These are phyloP conservation scores for Cyphellophora attinorum DNA, from an alignment of 2,329 filamentous ascomycete genomes.

Conservation along the genomic window DNA sequence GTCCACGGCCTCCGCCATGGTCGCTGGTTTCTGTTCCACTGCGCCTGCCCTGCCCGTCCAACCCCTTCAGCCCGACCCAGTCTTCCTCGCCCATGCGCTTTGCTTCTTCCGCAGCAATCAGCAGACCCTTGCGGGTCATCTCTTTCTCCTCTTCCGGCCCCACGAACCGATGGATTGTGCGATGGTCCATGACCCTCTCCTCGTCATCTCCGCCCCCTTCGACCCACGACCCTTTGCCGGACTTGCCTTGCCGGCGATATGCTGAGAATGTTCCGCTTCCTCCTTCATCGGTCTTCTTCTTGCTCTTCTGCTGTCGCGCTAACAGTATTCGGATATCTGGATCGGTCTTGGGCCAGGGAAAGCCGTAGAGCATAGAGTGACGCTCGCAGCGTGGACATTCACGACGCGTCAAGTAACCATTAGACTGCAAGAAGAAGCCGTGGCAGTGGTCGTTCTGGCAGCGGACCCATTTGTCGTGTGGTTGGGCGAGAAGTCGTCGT, in stretches of 20 bases:
- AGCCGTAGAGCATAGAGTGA: constrained; percentile 92
- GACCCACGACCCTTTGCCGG: constrained; percentile 19
- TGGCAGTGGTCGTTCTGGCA: constrained; percentile 65
- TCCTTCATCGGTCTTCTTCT: constrained; percentile 8
- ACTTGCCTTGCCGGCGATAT: constrained; percentile 16
- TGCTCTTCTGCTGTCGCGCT: constrained; percentile 9
- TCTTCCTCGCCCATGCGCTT: constrained; percentile 14
- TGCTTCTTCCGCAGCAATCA: constrained; percentile 15
- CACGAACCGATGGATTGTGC: constrained; percentile 78
- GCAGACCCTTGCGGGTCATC: constrained; percentile 16
- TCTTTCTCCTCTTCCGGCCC: constrained; percentile 57
- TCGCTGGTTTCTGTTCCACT: not conserved
- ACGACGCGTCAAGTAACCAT: constrained; percentile 76
- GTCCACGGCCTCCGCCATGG: not conserved
- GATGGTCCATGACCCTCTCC: constrained; percentile 66
- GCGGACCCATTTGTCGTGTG: constrained; percentile 73
- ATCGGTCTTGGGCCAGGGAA: constrained; percentile 91
- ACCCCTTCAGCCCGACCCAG: constrained; percentile 7
- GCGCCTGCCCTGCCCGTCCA: not conserved
- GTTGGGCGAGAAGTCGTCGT: constrained; percentile 62
- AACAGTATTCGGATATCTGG: constrained; percentile 38
- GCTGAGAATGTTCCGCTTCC: constrained; percentile 12
- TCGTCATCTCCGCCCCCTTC: constrained; percentile 52
- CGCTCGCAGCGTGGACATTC: constrained; percentile 89
- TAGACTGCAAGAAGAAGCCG: constrained; percentile 72